Conservation (phyloP, 2,329 filamentous ascomycete species). For the Sarocladium kiliense region DNA sequence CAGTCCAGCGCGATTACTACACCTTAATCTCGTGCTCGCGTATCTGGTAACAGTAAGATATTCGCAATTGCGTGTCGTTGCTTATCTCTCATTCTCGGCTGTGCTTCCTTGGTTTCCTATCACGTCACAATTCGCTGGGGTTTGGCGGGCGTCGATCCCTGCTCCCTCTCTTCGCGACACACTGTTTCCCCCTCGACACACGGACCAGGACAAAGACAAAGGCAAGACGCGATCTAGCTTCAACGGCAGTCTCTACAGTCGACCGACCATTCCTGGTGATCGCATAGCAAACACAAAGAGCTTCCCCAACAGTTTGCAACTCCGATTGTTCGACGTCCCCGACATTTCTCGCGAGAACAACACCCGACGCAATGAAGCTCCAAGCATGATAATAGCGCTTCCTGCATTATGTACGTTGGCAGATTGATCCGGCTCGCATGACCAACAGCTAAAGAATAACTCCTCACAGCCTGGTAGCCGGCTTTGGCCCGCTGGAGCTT, state of each 20-base stretch:
- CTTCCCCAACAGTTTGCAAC: not conserved
- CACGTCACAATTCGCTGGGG: not conserved
- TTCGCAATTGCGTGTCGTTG: not conserved
- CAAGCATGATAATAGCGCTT: not conserved
- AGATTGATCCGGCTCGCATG: not conserved
- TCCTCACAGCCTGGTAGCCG: not conserved
- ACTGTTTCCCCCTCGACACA: not conserved
- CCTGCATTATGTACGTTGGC: not conserved
- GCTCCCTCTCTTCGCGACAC: not conserved
- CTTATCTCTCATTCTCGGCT: conserved; percentile 1
- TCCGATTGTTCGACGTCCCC: not conserved
- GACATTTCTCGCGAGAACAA: not conserved
- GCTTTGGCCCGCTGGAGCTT: conserved; percentile 1
- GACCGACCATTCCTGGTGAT: not conserved
- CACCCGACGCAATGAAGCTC: not conserved
- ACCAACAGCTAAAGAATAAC: not conserved
- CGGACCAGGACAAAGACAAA: not conserved
- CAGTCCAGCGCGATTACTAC: too few relatives aligned
- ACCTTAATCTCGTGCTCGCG: too few relatives aligned
- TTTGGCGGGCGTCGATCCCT: not conserved
- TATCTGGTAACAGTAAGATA: not conserved
- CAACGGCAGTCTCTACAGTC: not conserved
- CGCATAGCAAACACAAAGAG: not conserved
- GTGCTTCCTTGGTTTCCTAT: not conserved
- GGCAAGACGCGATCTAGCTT: not conserved